Conservation (phyloP, 2,329 filamentous ascomycete species). For the Chaetomium olivaceum region DNA sequence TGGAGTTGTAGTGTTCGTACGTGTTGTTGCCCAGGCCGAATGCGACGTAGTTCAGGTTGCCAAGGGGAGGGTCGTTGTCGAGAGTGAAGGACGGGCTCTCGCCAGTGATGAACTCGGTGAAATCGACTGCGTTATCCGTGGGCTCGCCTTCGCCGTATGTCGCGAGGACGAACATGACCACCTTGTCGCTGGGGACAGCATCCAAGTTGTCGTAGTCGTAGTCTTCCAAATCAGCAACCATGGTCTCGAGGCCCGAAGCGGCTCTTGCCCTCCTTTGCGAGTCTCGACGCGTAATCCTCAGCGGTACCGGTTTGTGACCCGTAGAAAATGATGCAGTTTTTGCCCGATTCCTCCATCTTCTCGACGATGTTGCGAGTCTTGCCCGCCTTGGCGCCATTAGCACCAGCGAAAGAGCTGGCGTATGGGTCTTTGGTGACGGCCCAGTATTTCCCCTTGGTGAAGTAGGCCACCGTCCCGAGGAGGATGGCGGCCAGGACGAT, state of each 20-base stretch:
- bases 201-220: constrained; percentile 97
- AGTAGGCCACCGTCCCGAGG: constrained; percentile 87
- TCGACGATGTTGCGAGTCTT: constrained; percentile 91
- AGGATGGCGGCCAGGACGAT: constrained; percentile 85
- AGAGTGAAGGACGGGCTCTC: constrained; percentile 83
- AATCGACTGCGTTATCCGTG: constrained; percentile 97
- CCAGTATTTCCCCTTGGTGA: constrained; percentile 97
- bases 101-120: constrained; percentile 90
- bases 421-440: constrained; percentile 86
- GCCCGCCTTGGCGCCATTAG: constrained; percentile 70
- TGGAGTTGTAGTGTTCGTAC: constrained; percentile 98
- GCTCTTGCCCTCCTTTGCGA: constrained; percentile 96
- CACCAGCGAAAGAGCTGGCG: constrained; percentile 69
- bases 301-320: constrained; percentile 98
- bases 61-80: constrained; percentile 70
- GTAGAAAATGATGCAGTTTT: constrained; percentile 98
- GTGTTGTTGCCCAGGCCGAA: constrained; percentile 99
- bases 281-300: constrained; percentile 93
- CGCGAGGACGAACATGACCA: constrained; percentile 92
- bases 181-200: constrained; percentile 81
- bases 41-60: constrained; percentile 85
- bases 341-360: constrained; percentile 92
- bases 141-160: constrained; percentile 98
- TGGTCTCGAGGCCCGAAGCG: constrained; percentile 95
- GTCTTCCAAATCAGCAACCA: constrained; percentile 97